A percentile compares a stretch with the other conserved stretches of the same genome.
Evolutionary conservation across 1,284 basidiomycete species (phyloP).

Genomic region (Cutaneotrichosporon arboriforme): DNA sequence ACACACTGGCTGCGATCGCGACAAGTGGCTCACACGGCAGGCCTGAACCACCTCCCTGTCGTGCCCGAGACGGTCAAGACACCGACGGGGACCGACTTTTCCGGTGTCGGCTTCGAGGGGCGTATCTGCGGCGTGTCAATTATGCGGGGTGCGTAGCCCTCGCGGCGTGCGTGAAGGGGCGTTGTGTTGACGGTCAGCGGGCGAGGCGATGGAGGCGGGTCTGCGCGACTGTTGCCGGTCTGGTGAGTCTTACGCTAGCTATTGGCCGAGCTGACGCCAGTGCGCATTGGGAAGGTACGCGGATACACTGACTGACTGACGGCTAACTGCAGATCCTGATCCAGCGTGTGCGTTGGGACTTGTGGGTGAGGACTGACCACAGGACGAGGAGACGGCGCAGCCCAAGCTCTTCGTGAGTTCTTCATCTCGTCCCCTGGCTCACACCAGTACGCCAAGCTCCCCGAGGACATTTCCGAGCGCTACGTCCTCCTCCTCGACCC

Average conservation of each 20-base stretch:
- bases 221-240: slow-evolving; percentile 79
- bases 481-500: slow-evolving; percentile 95
- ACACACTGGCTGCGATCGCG: not conserved
- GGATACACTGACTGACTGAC: not conserved
- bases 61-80: slow-evolving; percentile 63
- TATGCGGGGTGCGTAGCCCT: slow-evolving; percentile 57
- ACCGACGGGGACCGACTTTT: slow-evolving; percentile 67
- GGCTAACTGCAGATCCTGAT: slow-evolving; percentile 58
- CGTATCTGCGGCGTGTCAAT: slow-evolving; percentile 94
- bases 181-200: slow-evolving; percentile 19
- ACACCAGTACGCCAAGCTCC: slow-evolving; percentile 63
- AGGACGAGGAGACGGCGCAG: slow-evolving; percentile 87
- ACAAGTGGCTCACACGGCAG: slow-evolving; percentile 47
- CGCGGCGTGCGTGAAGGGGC: not conserved
- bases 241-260: slow-evolving; percentile 33
- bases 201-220: slow-evolving; percentile 86
- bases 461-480: slow-evolving; percentile 82
- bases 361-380: slow-evolving; percentile 3
- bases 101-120: slow-evolving; percentile 86
- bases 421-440: not conserved
- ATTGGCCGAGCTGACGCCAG: slow-evolving; percentile 16
- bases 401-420: slow-evolving; percentile 68
- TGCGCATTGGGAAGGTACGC: slow-evolving; percentile 48
- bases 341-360: not conserved
- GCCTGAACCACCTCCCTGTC: slow-evolving; percentile 94